Base-by-base conservation (phyloP, 768 basidiomycete species). In the Phylloporus sp. region DNA sequence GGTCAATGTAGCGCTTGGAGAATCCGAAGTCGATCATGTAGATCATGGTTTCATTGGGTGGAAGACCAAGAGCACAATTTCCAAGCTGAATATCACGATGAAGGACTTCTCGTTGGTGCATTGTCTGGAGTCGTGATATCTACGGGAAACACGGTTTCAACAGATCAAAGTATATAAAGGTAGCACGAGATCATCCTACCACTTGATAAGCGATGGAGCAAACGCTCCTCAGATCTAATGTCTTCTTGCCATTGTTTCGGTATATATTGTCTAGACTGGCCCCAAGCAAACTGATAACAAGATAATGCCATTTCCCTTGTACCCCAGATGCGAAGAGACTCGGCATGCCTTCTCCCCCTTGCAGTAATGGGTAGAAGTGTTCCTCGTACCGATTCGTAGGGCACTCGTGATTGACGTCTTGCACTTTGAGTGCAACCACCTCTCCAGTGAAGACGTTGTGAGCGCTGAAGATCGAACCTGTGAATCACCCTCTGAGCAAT, bases 21-120 rank as follows among this genome's bases (percentile, higher is more conserved):
- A 91, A 91, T 13, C 88, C 88, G 63, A 91, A 90, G 65, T 91
- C 88, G 59, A 91, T 91, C 86, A 90, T 85, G 60, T 88, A 90
- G 55, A 91, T 73, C 32, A 70, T 75, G 46, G 74, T 74, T 13
- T 85, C 74, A 55, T 86, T 71, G 1, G 84, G 81, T 4, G 75
- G 67, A 44, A 76, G 71, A 13, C 88, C 88, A 47, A 89, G 64
- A 4, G 80, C 81, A 57, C 83, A 85, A 63, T 91, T 91, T 2
- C 88, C 88, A 7, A 89, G 77, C 55, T 91, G 88, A 45, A 91
- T 84, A 55, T 91, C 88, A 8, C 88, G 80, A 61, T 90, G 88
- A 27, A 90, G 72, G 31, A 91, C 74, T 12, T 86, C 88, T 27
- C 81, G 77, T 11, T 73, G 72, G 64, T 91, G 88, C 87, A 91